phyloP scores from a whole-genome alignment of 208 protist genomes.

The Acanthamoeba pearcei region DNA sequence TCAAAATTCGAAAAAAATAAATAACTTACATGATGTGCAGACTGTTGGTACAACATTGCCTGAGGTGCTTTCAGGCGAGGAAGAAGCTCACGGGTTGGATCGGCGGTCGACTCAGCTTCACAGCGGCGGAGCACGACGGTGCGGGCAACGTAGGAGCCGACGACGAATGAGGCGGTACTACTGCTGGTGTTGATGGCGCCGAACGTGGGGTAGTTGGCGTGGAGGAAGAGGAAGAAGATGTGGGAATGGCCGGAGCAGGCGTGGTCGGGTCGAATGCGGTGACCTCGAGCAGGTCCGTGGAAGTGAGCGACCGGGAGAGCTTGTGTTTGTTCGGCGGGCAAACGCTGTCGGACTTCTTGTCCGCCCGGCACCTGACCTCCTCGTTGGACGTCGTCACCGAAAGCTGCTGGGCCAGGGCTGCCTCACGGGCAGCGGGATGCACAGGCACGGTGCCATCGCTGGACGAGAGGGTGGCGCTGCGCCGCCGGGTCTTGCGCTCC shows the following conservation, averaged over 20 bases:
- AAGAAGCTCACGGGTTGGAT: neutral
- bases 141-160: neutral
- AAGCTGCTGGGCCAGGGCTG: neutral
- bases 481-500: neutral
- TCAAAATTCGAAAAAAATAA: neutral
- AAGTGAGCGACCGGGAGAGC: slow-evolving; percentile 1
- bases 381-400: neutral
- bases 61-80: neutral
- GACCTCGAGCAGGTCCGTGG: neutral
- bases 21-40: neutral
- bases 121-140: neutral
- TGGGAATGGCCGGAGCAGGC: neutral
- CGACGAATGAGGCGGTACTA: neutral
- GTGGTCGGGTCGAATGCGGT: neutral
- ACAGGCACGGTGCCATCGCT: neutral
- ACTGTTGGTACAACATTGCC: neutral
- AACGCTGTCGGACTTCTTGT: neutral
- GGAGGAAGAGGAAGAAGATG: too few relatives aligned
- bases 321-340: neutral
- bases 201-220: too few relatives aligned
- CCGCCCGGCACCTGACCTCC: neutral
- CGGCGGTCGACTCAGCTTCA: neutral
- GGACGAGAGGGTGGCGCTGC: neutral
- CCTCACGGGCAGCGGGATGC: too few relatives aligned
- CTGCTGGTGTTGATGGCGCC: neutral